phyloP scores from a whole-genome alignment of 2,329 filamentous ascomycete species.

The Penicillium occitanis region DNA sequence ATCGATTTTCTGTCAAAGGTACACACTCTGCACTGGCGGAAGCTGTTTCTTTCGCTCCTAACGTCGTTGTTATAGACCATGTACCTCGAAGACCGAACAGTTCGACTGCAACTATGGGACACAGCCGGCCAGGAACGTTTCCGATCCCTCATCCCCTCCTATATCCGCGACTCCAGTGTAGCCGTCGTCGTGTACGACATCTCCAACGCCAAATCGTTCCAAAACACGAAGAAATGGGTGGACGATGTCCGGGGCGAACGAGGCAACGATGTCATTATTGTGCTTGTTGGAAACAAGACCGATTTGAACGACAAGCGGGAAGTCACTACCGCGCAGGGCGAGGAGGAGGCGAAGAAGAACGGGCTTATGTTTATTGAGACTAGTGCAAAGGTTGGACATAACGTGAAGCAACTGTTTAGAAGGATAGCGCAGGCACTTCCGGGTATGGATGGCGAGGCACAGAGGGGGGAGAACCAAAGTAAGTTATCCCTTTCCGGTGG shows the following conservation, averaged over 20 bases:
- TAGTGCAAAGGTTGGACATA: constrained; percentile 94
- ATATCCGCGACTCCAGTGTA: constrained; percentile 96
- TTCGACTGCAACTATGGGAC: constrained; percentile 96
- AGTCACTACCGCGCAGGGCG: constrained; percentile 92
- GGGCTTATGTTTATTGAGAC: constrained; percentile 99
- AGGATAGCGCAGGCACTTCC: constrained; percentile 97
- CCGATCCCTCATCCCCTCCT: constrained; percentile 93
- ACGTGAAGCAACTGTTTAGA: constrained; percentile 96
- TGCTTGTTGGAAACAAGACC: constrained; percentile 98
- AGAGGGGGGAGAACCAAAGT: constrained; percentile 78
- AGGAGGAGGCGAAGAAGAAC: constrained; percentile 97
- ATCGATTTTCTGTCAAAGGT: constrained; percentile 99
- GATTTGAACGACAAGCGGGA: constrained; percentile 98
- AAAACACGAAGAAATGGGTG: constrained; percentile 99
- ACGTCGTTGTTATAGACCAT: constrained; percentile 66
- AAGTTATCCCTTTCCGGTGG: constrained; percentile 41
- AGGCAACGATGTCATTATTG: constrained; percentile 98
- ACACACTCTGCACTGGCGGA: constrained; percentile 30
- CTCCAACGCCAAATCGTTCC: constrained; percentile 94
- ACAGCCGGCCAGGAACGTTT: constrained; percentile 97
- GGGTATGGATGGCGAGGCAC: constrained; percentile 91
- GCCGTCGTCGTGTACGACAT: constrained; percentile 99
- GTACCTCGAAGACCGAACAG: constrained; percentile 98
- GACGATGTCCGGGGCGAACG: constrained; percentile 95
- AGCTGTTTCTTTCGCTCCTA: neutral